phyloP scores from a whole-genome alignment of 352 stramenopile species.

The Thalassiosira pacifica region DNA sequence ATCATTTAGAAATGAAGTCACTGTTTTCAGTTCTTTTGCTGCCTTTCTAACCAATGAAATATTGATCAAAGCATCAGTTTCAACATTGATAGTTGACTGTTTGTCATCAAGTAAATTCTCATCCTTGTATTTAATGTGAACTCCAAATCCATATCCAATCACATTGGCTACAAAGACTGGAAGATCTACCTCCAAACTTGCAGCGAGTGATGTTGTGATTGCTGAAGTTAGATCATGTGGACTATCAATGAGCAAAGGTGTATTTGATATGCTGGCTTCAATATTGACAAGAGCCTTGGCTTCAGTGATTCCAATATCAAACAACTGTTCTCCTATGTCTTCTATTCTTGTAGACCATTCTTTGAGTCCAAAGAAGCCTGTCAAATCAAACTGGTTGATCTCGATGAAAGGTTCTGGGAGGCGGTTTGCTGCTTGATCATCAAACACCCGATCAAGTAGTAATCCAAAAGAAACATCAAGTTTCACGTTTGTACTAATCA shows the following conservation, averaged over 20 bases:
- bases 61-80: conserved; percentile 25
- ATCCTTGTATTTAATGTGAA: conserved; percentile 41
- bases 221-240: conserved; percentile 4
- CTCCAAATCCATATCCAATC: conserved; percentile 31
- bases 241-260: background rate
- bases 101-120: conserved; percentile 46
- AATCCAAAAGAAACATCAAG: conserved; percentile 44
- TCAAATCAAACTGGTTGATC: conserved; percentile 43
- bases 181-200: conserved; percentile 35
- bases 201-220: background rate
- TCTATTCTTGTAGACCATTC: conserved; percentile 46
- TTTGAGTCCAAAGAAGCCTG: conserved; percentile 47
- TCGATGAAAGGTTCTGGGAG: conserved; percentile 32
- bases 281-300: conserved; percentile 45
- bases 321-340: background rate
- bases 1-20: conserved; percentile 34
- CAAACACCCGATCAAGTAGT: conserved; percentile 43
- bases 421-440: background rate
- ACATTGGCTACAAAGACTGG: conserved; percentile 43
- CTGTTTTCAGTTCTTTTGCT: conserved; percentile 6
- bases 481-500: conserved; percentile 35
- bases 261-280: conserved; percentile 7
- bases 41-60: conserved; percentile 30
- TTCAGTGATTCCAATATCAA: conserved; percentile 44
- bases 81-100: background rate